These are phyloP conservation scores for Pseudogymnoascus verrucosus DNA, from an alignment of 2,329 filamentous ascomycete species.

Conservation along the genomic window DNA sequence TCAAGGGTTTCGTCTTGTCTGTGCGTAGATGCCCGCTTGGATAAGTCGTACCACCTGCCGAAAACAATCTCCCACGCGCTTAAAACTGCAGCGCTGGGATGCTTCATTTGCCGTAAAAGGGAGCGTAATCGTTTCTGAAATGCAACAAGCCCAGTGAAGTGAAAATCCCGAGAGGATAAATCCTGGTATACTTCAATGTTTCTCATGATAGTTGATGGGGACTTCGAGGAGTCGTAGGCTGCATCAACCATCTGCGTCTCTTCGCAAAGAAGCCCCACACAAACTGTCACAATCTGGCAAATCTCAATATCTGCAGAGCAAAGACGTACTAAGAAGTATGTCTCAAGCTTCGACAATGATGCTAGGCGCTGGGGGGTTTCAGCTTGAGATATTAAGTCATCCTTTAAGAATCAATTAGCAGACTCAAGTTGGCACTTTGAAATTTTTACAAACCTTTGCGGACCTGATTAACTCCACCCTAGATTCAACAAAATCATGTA, in stretches of 20 bases:
- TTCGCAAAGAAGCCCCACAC: constrained; percentile 54
- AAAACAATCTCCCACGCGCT: constrained; percentile 61
- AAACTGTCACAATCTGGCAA: constrained; percentile 56
- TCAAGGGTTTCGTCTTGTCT: constrained; percentile 42
- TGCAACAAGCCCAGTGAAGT: constrained; percentile 60
- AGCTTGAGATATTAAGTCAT: constrained; percentile 44
- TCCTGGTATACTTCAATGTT: constrained; percentile 55
- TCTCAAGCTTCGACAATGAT: constrained; percentile 51
- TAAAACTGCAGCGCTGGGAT: constrained; percentile 58
- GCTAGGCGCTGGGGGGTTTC: constrained; percentile 47
- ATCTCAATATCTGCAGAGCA: constrained; percentile 59
- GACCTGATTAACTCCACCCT: constrained; percentile 42
- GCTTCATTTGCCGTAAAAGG: constrained; percentile 51
- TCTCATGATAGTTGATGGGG: constrained; percentile 45
- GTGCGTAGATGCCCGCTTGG: constrained; percentile 51
- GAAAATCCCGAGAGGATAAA: constrained; percentile 54
- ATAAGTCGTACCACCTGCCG: constrained; percentile 55
- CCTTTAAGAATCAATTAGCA: constrained; percentile 31
- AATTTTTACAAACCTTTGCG: constrained; percentile 20
- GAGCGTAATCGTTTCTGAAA: constrained; percentile 59
- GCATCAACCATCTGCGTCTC: constrained; percentile 50
- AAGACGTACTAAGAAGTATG: constrained; percentile 52
- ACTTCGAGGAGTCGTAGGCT: constrained; percentile 41
- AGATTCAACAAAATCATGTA: constrained; percentile 50
- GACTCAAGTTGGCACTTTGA: not conserved